A percentile compares a stretch with the other conserved stretches of the same genome.
Conservation (phyloP, 1,284 basidiomycete species). For the Ganoderma resinaceum region DNA sequence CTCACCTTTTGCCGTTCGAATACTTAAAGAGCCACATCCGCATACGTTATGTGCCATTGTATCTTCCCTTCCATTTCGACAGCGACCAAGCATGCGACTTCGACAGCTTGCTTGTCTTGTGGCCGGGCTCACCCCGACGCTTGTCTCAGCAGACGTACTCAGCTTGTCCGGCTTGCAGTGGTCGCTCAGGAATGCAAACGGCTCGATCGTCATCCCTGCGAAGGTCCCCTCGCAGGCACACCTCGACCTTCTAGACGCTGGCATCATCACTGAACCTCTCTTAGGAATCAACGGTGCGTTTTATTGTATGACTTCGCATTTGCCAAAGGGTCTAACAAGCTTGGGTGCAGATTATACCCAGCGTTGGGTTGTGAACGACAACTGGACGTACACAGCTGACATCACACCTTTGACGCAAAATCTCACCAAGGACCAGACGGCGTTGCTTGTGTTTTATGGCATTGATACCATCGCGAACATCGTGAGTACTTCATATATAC, state of each 20-base stretch:
- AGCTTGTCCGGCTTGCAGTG: constrained; percentile 55
- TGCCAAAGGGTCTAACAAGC: background rate
- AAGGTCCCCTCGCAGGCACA: constrained; percentile 61
- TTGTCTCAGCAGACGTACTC: constrained; percentile 44
- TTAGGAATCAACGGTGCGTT: constrained; percentile 58
- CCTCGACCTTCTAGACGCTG: constrained; percentile 58
- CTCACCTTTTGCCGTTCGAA: background rate
- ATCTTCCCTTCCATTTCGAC: background rate
- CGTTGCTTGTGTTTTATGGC: constrained; percentile 64
- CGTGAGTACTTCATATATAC: constrained; percentile 31
- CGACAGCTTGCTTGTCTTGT: background rate
- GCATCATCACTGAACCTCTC: constrained; percentile 61
- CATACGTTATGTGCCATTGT: background rate
- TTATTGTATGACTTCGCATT: background rate
- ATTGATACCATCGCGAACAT: constrained; percentile 67
- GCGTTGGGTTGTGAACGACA: constrained; percentile 64
- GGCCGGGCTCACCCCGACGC: constrained; percentile 29
- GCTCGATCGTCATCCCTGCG: constrained; percentile 59
- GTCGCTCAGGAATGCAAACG: constrained; percentile 61
- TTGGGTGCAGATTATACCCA: constrained; percentile 55
- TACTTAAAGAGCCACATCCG: background rate
- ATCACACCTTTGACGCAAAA: constrained; percentile 49
- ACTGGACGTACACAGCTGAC: constrained; percentile 69
- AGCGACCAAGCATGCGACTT: constrained; percentile 1
- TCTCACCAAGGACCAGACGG: constrained; percentile 35